These are phyloP conservation scores for Leptomonas seymouri DNA, from an alignment of 208 protist genomes.

Conservation along the genomic window DNA sequence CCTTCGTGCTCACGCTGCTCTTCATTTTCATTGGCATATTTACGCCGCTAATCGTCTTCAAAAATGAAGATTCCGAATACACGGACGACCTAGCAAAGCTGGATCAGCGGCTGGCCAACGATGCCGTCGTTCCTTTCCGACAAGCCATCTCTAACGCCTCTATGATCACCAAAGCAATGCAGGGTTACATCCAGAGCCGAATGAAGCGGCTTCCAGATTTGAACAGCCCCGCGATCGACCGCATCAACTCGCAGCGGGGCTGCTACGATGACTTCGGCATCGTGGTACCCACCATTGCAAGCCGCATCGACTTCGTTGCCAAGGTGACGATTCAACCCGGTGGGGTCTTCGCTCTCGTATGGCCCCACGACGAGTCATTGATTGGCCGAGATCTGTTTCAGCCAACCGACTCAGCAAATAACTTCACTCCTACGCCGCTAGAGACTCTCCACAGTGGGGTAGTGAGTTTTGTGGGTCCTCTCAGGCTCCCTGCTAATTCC, in stretches of 20 bases:
- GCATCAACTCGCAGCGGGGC: slow-evolving; percentile 30
- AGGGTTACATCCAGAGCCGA: slow-evolving; percentile 49
- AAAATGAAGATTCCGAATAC: slow-evolving; percentile 13
- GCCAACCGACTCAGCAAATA: slow-evolving; percentile 1
- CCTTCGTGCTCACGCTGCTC: slow-evolving; percentile 30
- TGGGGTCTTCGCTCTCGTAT: slow-evolving; percentile 49
- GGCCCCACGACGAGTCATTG: slow-evolving; percentile 21
- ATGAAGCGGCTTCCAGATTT: slow-evolving; percentile 38
- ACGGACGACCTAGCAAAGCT: background rate
- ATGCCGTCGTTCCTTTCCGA: slow-evolving; percentile 28
- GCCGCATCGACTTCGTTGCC: background rate
- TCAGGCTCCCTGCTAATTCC: slow-evolving; percentile 6
- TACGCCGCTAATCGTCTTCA: slow-evolving; percentile 36
- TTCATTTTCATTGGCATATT: slow-evolving; percentile 41
- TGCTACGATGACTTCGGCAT: slow-evolving; percentile 37
- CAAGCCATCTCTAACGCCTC: slow-evolving; percentile 44
- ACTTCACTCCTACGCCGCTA: slow-evolving; percentile 12
- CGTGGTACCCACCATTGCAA: slow-evolving; percentile 14
- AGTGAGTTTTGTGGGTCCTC: slow-evolving; percentile 38
- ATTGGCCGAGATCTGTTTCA: slow-evolving; percentile 30
- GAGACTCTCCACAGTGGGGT: slow-evolving; percentile 33
- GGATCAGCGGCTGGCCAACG: slow-evolving; percentile 18
- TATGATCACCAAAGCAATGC: slow-evolving; percentile 33
- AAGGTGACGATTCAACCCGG: slow-evolving; percentile 40
- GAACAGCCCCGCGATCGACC: slow-evolving; percentile 17